Evolutionary conservation across 495 filamentous ascomycete species (phyloP).

Genomic region (Penicillium maclennaniae): DNA sequence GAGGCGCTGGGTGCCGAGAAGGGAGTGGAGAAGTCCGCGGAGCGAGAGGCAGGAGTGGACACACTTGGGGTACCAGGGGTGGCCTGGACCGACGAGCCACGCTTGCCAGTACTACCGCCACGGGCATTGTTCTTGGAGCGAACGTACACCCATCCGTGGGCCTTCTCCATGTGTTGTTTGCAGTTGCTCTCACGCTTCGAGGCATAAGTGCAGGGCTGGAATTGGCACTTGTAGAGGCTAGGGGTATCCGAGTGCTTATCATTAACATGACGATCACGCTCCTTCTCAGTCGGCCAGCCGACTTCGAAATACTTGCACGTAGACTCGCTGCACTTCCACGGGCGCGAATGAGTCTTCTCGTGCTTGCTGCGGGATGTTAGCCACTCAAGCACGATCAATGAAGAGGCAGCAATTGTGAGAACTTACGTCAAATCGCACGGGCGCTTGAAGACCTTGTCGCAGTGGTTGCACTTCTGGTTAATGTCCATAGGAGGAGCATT

Average conservation of each 20-base stretch:
- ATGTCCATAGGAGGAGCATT: conserved; percentile 67
- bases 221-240: conserved; percentile 75
- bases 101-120: conserved; percentile 42
- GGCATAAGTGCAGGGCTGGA: conserved; percentile 80
- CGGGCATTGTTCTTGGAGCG: conserved; percentile 88
- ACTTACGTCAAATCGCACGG: conserved; percentile 65
- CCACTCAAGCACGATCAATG: neutral
- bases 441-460: conserved; percentile 87
- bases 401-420: neutral
- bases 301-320: conserved; percentile 81
- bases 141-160: conserved; percentile 84
- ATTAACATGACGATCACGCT: conserved; percentile 89
- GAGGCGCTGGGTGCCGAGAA: conserved; percentile 26
- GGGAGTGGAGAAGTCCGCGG: conserved; percentile 34
- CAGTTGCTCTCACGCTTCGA: conserved; percentile 97
- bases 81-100: conserved; percentile 26
- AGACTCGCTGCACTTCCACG: conserved; percentile 81
- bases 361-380: conserved; percentile 62
- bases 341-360: conserved; percentile 93
- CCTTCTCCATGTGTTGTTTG: conserved; percentile 99
- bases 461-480: conserved; percentile 70
- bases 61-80: conserved; percentile 54
- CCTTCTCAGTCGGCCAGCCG: conserved; percentile 97
- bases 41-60: conserved; percentile 48
- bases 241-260: conserved; percentile 87